A percentile compares a stretch with the other conserved stretches of the same genome.
Evolutionary conservation across 2,329 filamentous ascomycete genomes (phyloP).

Genomic region (Xylariomycetidae sp.): DNA sequence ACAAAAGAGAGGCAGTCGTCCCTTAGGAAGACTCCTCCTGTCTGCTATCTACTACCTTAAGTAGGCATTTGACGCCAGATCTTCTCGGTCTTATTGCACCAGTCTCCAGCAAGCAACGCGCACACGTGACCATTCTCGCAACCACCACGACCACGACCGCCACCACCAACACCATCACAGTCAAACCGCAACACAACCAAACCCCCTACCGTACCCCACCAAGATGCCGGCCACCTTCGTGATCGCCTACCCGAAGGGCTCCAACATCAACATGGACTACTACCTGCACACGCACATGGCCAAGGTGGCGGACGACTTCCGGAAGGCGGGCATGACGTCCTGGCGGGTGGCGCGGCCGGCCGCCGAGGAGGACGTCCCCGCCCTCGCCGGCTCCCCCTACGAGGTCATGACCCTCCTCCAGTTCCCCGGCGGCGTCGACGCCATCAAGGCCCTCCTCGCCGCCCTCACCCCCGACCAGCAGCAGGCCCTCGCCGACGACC

Average conservation of each 20-base stretch:
- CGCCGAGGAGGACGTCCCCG: neutral
- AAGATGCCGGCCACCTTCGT: constrained; percentile 3
- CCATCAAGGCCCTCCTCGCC: neutral
- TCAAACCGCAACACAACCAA: neutral
- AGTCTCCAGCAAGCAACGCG: no score
- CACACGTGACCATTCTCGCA: no score
- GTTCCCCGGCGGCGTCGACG: constrained; percentile 5
- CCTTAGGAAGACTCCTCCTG: no score
- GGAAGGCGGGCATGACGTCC: constrained; percentile 1
- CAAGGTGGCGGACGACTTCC: constrained; percentile 3
- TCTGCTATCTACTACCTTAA: no score
- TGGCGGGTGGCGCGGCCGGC: constrained; percentile 3
- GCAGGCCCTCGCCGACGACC: constrained; percentile 5
- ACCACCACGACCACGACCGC: no score
- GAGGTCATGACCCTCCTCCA: constrained; percentile 6
- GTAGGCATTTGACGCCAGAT: no score
- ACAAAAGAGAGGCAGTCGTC: no score
- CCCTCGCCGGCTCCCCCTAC: constrained; percentile 3
- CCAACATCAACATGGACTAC: constrained; percentile 9
- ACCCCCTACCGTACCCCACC: neutral
- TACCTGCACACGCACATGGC: constrained; percentile 9
- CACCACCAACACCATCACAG: neutral
- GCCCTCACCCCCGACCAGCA: neutral
- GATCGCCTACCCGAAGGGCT: constrained; percentile 9
- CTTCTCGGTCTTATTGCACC: no score